Evolutionary conservation across 306 rosid species (phyloP), one percentile per base, ranked within the genome.

Genomic region (Lathyrus aphaca): DNA sequence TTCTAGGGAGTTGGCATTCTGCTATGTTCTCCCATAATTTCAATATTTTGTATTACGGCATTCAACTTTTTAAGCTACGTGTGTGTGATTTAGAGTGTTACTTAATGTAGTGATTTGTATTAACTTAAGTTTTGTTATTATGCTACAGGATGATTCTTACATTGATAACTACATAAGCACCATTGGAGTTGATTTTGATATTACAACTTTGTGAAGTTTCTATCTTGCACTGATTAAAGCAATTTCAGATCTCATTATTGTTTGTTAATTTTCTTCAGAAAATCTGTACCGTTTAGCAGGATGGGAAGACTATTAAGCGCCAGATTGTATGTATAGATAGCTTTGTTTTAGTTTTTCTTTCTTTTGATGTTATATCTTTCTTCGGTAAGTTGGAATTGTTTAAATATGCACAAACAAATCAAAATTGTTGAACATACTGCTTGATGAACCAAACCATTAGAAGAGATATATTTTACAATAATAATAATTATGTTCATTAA

Each of bases 81-180:
- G n/a, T n/a, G n/a, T n/a, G n/a, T 64, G 63, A 46, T 53, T 9
- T 18, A 37, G 7, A 37, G 25, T 42, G 67, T 6, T 1, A 54
- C 66, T 57, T 57, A 57, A 66, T 66, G 55, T 5, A 8, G 60
- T 64, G 21, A 40, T 49, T 51, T 75, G 55, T 62, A 65, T 45
- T 35, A 75, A 59, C 57, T 16, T 48, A 5, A 40, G 15, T 62
- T 64, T 43, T 42, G 10, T 42, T 5, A 39, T 29, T 72, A 25
- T 72, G 50, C 29, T 81, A 37, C 81, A 92, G 98, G 98, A 92
- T 74, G 96, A 92, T 78, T 92, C 98, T 1, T 92, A 92, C 78
- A 73, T 92, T 46, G 98, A 92, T 15, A 92, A 96, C 89, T 92
- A 92, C 87, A 92, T 92, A 64, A 92, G 98, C 85, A 92, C 98